Base-by-base conservation (phyloP, 192 early-diverging fungal genomes). In the Coemansia sp. region DNA sequence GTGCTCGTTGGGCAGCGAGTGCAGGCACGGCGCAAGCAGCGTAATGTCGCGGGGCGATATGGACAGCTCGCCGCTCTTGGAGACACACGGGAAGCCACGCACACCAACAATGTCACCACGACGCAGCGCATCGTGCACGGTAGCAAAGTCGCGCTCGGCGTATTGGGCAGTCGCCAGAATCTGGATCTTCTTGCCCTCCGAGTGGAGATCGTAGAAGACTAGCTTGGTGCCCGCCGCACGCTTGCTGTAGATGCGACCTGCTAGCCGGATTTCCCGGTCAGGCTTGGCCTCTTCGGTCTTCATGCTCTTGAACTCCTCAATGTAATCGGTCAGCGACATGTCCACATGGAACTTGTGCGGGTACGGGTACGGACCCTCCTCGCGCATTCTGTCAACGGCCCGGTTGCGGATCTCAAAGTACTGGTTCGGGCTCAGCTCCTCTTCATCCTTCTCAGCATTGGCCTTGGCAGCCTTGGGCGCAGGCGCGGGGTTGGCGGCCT, bases 71-170 rank as follows among this genome's bases (percentile, higher is more conserved):
- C 96, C 95, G 66, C 80, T 84, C 84, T 98, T 94, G 71, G 93
- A 87, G 74, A 91, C 91, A 50, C 93, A 92, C n/a, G 95, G 93
- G 76, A 83, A 84, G 59, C 97, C 97, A 15, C 75, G 75, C 23
- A 97, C 92, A 66, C 97, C 97, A 38, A 99, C 91, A 82, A 99
- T 93, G 64, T 99, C 97, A 60, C 97, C 97, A 75, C 95, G 90
- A 37, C 89, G 89, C 38, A 99, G 83, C 37, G 87, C 65, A 56
- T 91, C 88, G 76, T 96, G 92, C 21, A 91, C 83, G 59, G 87
- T 87, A 37, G 82, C 75, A 77, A 95, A 99, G 58, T 88, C 85
- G 62, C 86, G 80, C 59, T 85, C 80, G 23, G 81, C 72, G 59
- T 88, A 80, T 72, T 94, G 86, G 14, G 86, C 84, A 56, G 84